Evolutionary conservation across 1,284 basidiomycete genomes (phyloP), one percentile per base, ranked within the genome.

Genomic region (Cryptococcus floricola): DNA sequence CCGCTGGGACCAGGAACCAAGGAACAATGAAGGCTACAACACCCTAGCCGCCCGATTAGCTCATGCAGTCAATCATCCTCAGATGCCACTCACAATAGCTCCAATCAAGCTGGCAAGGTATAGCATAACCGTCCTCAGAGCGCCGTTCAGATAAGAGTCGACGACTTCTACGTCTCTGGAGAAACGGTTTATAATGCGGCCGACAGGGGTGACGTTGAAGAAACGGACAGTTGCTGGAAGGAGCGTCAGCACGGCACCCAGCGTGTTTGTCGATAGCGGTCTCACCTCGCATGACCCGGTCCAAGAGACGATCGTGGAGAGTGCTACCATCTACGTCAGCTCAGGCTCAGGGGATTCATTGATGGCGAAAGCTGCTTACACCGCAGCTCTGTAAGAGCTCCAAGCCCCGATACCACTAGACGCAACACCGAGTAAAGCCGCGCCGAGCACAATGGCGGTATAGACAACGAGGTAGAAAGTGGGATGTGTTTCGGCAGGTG

Each of bases 131-230:
- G 84, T 81, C 60, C 87, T 84, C 27, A 91, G 75, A 1, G 87
- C 86, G 9, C 80, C 76, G 8, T 85, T 84, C n/a, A 91, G 76
- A 0, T 84, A 84, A 0, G 80, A 79, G 69, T 91, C 89, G 48
- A 91, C 85, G 0, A 86, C 88, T 69, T 89, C 87, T 43, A 91
- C 82, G 69, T 92, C 89, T 65, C 85, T 81, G 1, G 87, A 87
- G 75, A 90, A 90, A 25, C 88, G 82, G 67, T 89, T 89, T 53
- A 89, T 79, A 61, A 89, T 88, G 31, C 87, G 80, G 14, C 87
- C 76, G 14, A 71, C 60, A 0, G 76, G 76, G 9, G 74, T 77
- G 14, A 69, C 68, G 54, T 73, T 74, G 64, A 74, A 76, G 63
- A 76, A 77, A 13, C 76, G 67, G 50, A 77, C 65, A 14, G 74